phyloP scores from a whole-genome alignment of 352 stramenopile genomes.

The Phytophthora palmivora region DNA sequence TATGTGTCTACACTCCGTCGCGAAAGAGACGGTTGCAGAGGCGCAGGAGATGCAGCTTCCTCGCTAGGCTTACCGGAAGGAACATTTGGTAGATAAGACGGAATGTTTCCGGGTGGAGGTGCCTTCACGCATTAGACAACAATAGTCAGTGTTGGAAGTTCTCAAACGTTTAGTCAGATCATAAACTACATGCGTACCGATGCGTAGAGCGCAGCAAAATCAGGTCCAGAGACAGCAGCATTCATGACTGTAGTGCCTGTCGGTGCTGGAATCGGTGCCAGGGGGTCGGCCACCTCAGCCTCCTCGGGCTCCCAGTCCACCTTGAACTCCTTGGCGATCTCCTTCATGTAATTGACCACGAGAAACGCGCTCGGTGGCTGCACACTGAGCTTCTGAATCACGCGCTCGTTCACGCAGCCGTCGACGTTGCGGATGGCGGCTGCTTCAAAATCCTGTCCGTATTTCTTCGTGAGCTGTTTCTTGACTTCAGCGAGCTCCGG shows the following conservation, averaged over 20 bases:
- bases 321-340: constrained; percentile 95
- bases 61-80: constrained; percentile 39
- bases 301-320: constrained; percentile 94
- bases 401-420: constrained; percentile 91
- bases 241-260: constrained; percentile 85
- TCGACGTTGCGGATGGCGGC: constrained; percentile 87
- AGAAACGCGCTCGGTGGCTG: constrained; percentile 94
- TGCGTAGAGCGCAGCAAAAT: constrained; percentile 77
- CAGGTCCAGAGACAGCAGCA: constrained; percentile 85
- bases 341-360: constrained; percentile 96
- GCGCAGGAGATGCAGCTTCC: constrained; percentile 20
- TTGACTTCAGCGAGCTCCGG: constrained; percentile 93
- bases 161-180: background rate
- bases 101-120: constrained; percentile 50
- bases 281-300: constrained; percentile 70
- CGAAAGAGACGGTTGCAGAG: constrained; percentile 34
- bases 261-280: constrained; percentile 91
- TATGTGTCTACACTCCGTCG: constrained; percentile 46
- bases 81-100: constrained; percentile 52
- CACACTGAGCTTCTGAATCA: constrained; percentile 95
- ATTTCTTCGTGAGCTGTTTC: constrained; percentile 91
- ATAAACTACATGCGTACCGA: constrained; percentile 43
- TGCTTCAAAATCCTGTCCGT: constrained; percentile 89
- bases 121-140: constrained; percentile 34
- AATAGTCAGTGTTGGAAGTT: constrained; percentile 1